Conservation (phyloP, 78 protist genomes). For the Dictyostelium intermedium region DNA sequence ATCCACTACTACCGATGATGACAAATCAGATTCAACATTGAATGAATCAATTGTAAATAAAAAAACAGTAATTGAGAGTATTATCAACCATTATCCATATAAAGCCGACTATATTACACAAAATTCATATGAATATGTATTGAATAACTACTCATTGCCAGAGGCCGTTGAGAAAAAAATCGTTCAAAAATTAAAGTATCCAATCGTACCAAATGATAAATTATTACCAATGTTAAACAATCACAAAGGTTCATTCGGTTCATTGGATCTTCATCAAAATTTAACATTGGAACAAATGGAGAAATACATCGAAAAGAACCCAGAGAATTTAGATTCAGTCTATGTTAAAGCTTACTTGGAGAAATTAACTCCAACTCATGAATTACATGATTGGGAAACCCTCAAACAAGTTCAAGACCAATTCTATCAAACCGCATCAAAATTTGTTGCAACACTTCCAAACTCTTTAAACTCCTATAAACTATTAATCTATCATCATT, state of each 20-base stretch:
- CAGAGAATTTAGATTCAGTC: not conserved
- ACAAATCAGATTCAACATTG: not conserved
- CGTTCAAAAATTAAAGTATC: not conserved
- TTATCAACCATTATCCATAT: not conserved
- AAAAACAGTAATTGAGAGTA: not conserved
- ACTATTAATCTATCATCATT: constrained; percentile 14
- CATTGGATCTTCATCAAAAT: not conserved
- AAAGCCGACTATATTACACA: not conserved
- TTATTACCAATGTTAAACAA: not conserved
- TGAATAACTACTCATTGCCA: not conserved
- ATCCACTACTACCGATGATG: not conserved
- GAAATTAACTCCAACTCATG: constrained; percentile 18
- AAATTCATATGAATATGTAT: not conserved
- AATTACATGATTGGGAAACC: constrained; percentile 30
- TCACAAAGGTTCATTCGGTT: not conserved
- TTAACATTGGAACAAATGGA: constrained; percentile 61
- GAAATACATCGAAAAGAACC: not conserved
- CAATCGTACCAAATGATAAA: not conserved
- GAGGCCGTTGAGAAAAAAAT: not conserved
- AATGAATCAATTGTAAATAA: not conserved
- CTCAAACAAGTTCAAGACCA: not conserved
- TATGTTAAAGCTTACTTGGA: not conserved
- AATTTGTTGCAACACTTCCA: constrained; percentile 24
- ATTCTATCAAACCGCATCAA: not conserved
- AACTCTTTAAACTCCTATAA: not conserved